A percentile compares a stretch with the other conserved stretches of the same genome.
These are phyloP conservation scores for Yamadazyma olivae DNA, from an alignment of 805 yeast species.

Conservation along the genomic window DNA sequence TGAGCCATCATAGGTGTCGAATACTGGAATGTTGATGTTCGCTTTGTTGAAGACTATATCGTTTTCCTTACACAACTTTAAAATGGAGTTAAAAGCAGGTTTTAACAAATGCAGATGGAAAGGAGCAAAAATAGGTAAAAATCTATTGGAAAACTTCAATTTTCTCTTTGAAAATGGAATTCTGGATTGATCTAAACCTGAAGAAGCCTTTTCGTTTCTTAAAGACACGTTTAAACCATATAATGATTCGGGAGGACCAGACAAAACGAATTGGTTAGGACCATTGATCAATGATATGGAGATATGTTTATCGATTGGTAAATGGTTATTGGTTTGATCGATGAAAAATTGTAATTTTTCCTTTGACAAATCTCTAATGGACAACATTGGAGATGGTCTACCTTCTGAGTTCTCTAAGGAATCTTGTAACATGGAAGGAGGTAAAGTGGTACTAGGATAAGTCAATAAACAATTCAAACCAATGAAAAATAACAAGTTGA, in stretches of 20 bases:
- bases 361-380: conserved; percentile 81
- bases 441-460: conserved; percentile 90
- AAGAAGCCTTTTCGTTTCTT: conserved; percentile 91
- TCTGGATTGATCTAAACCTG: conserved; percentile 93
- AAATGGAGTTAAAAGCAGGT: conserved; percentile 65
- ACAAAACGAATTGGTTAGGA: conserved; percentile 89
- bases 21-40: conserved; percentile 79
- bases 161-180: conserved; percentile 93
- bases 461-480: conserved; percentile 89
- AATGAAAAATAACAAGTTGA: conserved; percentile 83
- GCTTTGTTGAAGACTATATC: conserved; percentile 53
- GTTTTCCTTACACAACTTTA: conserved; percentile 57
- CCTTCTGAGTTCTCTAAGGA: conserved; percentile 94
- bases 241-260: conserved; percentile 97
- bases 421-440: conserved; percentile 91
- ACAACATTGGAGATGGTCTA: conserved; percentile 94
- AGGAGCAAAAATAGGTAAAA: conserved; percentile 93
- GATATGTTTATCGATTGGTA: conserved; percentile 88
- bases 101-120: conserved; percentile 89
- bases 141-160: conserved; percentile 87
- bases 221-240: conserved; percentile 91
- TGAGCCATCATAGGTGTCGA: conserved; percentile 81
- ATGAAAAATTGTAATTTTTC: conserved; percentile 78
- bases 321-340: conserved; percentile 85
- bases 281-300: conserved; percentile 91